A percentile compares a stretch with the other conserved stretches of the same genome.
These are phyloP conservation scores for Nicotiana otophora DNA, from an alignment of 257 asterid species.

Conservation along the genomic window DNA sequence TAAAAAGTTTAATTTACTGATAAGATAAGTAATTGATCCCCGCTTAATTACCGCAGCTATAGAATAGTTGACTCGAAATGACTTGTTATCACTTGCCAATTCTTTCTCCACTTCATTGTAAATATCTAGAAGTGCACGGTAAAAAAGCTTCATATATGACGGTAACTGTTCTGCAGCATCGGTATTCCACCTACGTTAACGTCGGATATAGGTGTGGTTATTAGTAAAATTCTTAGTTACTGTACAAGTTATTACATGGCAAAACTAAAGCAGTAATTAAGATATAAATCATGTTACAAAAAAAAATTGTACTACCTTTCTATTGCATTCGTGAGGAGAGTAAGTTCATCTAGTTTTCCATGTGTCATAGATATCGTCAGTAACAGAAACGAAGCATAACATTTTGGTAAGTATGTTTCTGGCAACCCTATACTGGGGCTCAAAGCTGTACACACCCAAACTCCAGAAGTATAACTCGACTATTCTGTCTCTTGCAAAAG, in stretches of 20 bases:
- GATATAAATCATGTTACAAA: neutral
- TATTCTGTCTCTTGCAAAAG: neutral
- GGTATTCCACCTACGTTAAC: constrained; percentile 15
- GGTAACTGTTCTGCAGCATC: constrained; percentile 18
- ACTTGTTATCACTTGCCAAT: neutral
- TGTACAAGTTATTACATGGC: neutral
- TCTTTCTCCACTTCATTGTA: constrained; percentile 13
- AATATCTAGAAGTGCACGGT: neutral
- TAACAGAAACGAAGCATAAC: neutral
- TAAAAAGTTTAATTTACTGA: no score
- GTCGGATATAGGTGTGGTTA: no score
- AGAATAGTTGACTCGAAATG: neutral
- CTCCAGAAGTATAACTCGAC: constrained; percentile 30
- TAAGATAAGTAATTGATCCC: no score
- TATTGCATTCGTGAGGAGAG: neutral
- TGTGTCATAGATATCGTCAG: neutral
- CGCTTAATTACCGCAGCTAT: no score
- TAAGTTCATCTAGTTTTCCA: neutral
- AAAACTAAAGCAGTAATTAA: neutral
- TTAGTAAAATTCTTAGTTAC: neutral
- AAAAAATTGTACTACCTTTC: neutral
- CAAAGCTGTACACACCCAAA: constrained; percentile 22
- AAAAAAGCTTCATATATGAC: constrained; percentile 9
- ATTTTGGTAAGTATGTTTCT: neutral
- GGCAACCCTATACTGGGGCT: neutral